Conservation (phyloP, 1,284 basidiomycete genomes). For the Ceratobasidium sp. region DNA sequence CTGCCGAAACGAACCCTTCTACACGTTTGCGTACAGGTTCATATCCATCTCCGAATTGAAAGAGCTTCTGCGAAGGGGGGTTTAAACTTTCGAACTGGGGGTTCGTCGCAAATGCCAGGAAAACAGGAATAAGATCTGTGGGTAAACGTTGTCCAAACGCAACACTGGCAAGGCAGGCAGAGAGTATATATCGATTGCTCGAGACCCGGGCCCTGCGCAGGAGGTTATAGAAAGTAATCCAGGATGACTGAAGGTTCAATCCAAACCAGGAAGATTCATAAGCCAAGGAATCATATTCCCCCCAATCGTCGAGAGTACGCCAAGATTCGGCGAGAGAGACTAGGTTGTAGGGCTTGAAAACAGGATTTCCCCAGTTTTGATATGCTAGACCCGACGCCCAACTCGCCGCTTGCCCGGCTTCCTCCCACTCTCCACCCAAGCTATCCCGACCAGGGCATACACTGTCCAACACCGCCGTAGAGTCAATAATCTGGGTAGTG, state of each 20-base stretch:
- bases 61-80: too few relatives aligned
- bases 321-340: constrained; percentile 1
- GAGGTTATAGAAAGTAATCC: constrained; percentile 16
- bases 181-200: neutral
- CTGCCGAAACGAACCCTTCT: too few relatives aligned
- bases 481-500: neutral
- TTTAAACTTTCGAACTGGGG: too few relatives aligned
- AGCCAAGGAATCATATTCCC: neutral
- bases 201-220: neutral
- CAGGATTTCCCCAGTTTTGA: neutral
- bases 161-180: constrained; percentile 2
- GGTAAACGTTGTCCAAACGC: neutral
- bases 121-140: neutral
- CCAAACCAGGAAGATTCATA: constrained; percentile 4
- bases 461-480: neutral
- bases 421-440: neutral
- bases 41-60: too few relatives aligned
- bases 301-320: neutral
- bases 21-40: too few relatives aligned
- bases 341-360: neutral
- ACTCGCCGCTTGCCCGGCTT: neutral
- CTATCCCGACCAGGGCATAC: constrained; percentile 8
- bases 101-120: constrained; percentile 18
- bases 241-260: neutral
- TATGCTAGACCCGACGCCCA: constrained; percentile 9